A percentile compares a stretch with the other conserved stretches of the same genome.
phyloP scores from a whole-genome alignment of 805 yeast genomes.

The Candida cerambycidarum region DNA sequence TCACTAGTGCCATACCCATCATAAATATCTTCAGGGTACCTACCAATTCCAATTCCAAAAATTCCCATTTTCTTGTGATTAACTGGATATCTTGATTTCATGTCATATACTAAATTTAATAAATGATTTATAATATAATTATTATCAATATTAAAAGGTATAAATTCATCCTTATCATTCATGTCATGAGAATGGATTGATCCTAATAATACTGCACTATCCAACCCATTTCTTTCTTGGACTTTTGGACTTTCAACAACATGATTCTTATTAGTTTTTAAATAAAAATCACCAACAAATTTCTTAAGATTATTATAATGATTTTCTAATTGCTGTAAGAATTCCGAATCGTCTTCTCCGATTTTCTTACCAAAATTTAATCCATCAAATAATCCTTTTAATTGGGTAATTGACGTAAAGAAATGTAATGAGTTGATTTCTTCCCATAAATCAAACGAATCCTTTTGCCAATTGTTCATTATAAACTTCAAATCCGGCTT shows the following conservation, averaged over 20 bases:
- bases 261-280: constrained; percentile 31
- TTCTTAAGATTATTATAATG: constrained; percentile 35
- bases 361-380: constrained; percentile 31
- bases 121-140: constrained; percentile 62
- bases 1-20: constrained; percentile 70
- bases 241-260: constrained; percentile 67
- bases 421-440: constrained; percentile 75
- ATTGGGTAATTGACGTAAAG: constrained; percentile 74
- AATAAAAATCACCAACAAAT: constrained; percentile 36
- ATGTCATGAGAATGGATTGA: constrained; percentile 47
- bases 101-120: constrained; percentile 58
- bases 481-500: constrained; percentile 72
- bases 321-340: constrained; percentile 25
- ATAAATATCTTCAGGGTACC: constrained; percentile 91
- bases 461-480: constrained; percentile 55
- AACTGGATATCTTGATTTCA: constrained; percentile 76
- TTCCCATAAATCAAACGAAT: constrained; percentile 93
- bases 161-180: constrained; percentile 29
- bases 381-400: constrained; percentile 64
- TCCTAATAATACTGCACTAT: constrained; percentile 69
- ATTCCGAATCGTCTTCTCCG: constrained; percentile 22
- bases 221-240: constrained; percentile 67
- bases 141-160: constrained; percentile 67
- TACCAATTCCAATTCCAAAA: constrained; percentile 71
- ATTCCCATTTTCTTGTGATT: constrained; percentile 51